Conservation (phyloP, 176 grass and related monocot genomes). For the Eragrostis nindensis region DNA sequence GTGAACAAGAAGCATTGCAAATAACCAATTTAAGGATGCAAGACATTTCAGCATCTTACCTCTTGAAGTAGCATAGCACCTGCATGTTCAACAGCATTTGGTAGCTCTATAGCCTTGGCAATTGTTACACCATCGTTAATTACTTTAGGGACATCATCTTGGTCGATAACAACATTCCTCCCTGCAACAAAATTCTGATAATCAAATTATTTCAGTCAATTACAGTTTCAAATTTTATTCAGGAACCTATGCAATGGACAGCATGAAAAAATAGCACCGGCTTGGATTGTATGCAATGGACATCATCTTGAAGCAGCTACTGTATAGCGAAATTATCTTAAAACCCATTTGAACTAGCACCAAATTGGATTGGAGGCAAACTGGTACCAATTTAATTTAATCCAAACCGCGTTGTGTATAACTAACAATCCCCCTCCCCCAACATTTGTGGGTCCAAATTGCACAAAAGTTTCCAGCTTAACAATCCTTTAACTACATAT, state of each 20-base stretch:
- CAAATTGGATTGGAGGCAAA: neutral
- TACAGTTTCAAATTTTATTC: neutral
- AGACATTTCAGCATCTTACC: slow-evolving; percentile 38
- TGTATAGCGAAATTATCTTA: neutral
- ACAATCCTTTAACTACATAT: neutral
- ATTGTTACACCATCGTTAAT: slow-evolving; percentile 93
- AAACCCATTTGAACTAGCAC: neutral
- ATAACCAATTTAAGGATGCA: neutral
- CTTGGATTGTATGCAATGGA: too few relatives aligned
- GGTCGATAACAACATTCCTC: slow-evolving; percentile 94
- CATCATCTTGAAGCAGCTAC: neutral
- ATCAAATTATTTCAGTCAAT: neutral
- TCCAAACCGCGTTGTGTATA: neutral
- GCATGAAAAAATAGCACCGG: neutral
- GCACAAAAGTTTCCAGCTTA: neutral
- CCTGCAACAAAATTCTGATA: slow-evolving; percentile 53
- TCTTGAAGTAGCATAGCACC: slow-evolving; percentile 88
- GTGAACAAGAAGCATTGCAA: slow-evolving; percentile 23
- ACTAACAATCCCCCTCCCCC: neutral
- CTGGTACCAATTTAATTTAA: neutral
- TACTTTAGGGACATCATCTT: slow-evolving; percentile 82
- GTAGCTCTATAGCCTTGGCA: slow-evolving; percentile 79
- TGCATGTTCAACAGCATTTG: slow-evolving; percentile 78
- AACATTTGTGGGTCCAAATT: neutral
- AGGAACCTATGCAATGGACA: neutral